Evolutionary conservation across 495 filamentous ascomycete genomes (phyloP).

Genomic region (Talaromyces nanjingensis): DNA sequence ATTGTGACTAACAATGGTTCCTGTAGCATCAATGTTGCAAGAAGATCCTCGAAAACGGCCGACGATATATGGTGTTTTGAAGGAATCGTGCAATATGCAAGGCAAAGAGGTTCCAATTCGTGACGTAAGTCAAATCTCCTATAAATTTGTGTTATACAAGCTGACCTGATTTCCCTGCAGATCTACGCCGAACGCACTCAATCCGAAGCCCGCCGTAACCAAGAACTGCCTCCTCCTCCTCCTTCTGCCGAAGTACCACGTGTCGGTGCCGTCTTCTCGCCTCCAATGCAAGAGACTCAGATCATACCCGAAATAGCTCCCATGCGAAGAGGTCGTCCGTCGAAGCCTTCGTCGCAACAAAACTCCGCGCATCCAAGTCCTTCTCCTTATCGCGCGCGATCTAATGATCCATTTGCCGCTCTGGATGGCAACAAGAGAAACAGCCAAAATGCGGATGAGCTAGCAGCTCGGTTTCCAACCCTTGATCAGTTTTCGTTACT

Average conservation of each 20-base stretch:
- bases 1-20: background rate
- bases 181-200: constrained; percentile 72
- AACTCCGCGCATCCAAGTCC: constrained; percentile 56
- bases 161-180: constrained; percentile 33
- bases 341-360: constrained; percentile 39
- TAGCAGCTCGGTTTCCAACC: constrained; percentile 80
- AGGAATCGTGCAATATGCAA: constrained; percentile 81
- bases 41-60: constrained; percentile 77
- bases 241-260: constrained; percentile 46
- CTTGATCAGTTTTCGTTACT: constrained; percentile 89
- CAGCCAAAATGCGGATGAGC: constrained; percentile 58
- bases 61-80: constrained; percentile 88
- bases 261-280: constrained; percentile 63
- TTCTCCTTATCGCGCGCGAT: constrained; percentile 59
- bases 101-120: constrained; percentile 82
- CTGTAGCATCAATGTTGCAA: constrained; percentile 76
- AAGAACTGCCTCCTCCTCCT: constrained; percentile 51
- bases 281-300: constrained; percentile 57
- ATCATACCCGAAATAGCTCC: constrained; percentile 85
- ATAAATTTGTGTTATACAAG: constrained; percentile 5
- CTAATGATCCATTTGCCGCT: constrained; percentile 81
- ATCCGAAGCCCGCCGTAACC: constrained; percentile 55
- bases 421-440: constrained; percentile 59
- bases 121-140: constrained; percentile 58
- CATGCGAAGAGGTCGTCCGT: constrained; percentile 84